phyloP scores from a whole-genome alignment of 2,329 filamentous ascomycete genomes.

The Bipolaris zeicola region DNA sequence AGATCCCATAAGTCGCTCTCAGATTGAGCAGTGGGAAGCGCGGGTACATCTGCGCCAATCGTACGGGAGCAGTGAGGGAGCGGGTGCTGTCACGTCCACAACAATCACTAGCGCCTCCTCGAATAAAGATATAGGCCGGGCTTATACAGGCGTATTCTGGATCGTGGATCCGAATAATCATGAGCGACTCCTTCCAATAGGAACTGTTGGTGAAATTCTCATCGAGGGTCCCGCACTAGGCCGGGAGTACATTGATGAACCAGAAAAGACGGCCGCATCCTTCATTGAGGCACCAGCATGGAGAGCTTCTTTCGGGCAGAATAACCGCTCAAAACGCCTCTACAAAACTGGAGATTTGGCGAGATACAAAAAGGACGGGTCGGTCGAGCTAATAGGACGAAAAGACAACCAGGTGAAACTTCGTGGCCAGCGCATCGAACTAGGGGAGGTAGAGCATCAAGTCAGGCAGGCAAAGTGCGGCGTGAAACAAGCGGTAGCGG shows the following conservation, averaged over 20 bases:
- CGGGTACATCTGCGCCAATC: too few relatives aligned
- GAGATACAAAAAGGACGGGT: slow-evolving; percentile 13
- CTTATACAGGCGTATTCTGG: slow-evolving; percentile 25
- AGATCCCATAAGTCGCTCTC: too few relatives aligned
- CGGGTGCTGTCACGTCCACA: neutral
- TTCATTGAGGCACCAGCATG: neutral
- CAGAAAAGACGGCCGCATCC: slow-evolving; percentile 1
- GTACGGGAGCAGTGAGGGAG: too few relatives aligned
- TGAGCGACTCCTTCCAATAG: slow-evolving; percentile 17
- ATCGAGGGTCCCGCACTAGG: slow-evolving; percentile 59
- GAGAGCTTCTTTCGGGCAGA: too few relatives aligned
- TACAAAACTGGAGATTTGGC: slow-evolving; percentile 13
- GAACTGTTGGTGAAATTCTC: slow-evolving; percentile 55
- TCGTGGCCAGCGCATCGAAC: slow-evolving; percentile 22
- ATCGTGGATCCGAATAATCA: slow-evolving; percentile 28
- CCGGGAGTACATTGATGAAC: slow-evolving; percentile 28
- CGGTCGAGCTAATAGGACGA: slow-evolving; percentile 13
- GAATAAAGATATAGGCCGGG: slow-evolving; percentile 14
- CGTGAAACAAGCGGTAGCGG: neutral
- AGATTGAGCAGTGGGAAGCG: too few relatives aligned
- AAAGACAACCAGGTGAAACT: slow-evolving; percentile 26
- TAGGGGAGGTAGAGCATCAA: slow-evolving; percentile 21
- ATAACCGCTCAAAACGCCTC: slow-evolving; percentile 1
- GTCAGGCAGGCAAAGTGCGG: neutral
- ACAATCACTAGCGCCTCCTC: neutral